Evolutionary conservation across 1,139 yeast genomes (phyloP).

Genomic region (Blastobotrys buckinghamii): DNA sequence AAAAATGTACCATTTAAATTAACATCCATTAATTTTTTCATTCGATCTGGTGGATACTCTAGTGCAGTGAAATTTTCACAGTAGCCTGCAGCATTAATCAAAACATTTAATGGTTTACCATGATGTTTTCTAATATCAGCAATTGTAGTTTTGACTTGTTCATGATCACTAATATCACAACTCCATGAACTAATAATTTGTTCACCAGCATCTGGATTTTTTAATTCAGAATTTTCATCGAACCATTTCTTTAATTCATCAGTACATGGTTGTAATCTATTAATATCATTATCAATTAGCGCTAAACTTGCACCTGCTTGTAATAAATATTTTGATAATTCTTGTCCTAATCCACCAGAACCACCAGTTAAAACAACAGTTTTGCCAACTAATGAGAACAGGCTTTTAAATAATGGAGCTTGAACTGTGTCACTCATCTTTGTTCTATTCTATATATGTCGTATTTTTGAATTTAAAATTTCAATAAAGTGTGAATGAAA

Average conservation of each 20-base stretch:
- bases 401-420: constrained; percentile 13
- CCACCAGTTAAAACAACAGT: constrained; percentile 77
- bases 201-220: constrained; percentile 7
- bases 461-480: too few relatives aligned
- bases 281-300: constrained; percentile 64
- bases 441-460: not conserved
- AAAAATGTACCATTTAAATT: constrained; percentile 72
- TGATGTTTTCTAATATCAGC: constrained; percentile 46
- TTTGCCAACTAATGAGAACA: constrained; percentile 52
- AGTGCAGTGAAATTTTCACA: constrained; percentile 74
- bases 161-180: constrained; percentile 68
- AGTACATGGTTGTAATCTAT: constrained; percentile 52
- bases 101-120: constrained; percentile 54
- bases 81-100: constrained; percentile 80
- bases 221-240: constrained; percentile 18
- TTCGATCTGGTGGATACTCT: constrained; percentile 66
- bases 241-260: constrained; percentile 54
- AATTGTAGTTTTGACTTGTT: constrained; percentile 53
- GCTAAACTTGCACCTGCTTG: constrained; percentile 44
- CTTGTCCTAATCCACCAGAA: constrained; percentile 70
- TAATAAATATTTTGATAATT: constrained; percentile 35
- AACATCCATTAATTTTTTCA: constrained; percentile 64
- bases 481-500: too few relatives aligned
- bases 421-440: not conserved
- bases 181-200: constrained; percentile 55